A percentile compares a stretch with the other conserved stretches of the same genome.
Evolutionary conservation across 495 filamentous ascomycete species (phyloP).

Genomic region (Sabuloglossum arenarium): DNA sequence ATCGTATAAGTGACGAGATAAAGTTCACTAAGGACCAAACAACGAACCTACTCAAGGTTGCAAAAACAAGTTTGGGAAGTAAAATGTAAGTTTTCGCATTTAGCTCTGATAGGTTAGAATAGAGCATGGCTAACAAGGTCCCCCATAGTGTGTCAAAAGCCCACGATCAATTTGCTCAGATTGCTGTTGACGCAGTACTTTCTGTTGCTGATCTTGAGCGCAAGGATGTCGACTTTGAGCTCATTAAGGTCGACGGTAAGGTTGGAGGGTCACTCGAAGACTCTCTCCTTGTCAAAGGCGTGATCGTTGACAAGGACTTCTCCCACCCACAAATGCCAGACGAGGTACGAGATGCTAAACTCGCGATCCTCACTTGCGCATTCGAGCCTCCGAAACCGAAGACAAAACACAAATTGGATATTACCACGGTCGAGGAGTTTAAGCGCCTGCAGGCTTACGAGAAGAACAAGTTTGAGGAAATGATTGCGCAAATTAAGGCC

Average conservation of each 20-base stretch:
- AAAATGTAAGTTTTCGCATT: conserved; percentile 57
- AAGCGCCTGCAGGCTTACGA: conserved; percentile 93
- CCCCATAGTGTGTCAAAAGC: conserved; percentile 60
- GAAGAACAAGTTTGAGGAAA: conserved; percentile 86
- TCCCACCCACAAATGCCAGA: conserved; percentile 98
- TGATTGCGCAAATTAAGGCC: conserved; percentile 96
- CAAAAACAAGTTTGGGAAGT: conserved; percentile 87
- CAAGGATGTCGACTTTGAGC: conserved; percentile 95
- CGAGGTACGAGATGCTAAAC: conserved; percentile 81
- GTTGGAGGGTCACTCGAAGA: conserved; percentile 92
- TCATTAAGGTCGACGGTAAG: conserved; percentile 99
- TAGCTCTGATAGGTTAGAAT: conserved; percentile 12
- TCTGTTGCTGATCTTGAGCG: conserved; percentile 90
- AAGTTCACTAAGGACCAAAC: conserved; percentile 60
- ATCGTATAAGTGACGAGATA: conserved; percentile 80
- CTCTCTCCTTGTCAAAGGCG: conserved; percentile 82
- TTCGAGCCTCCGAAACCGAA: conserved; percentile 99
- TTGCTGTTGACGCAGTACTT: conserved; percentile 90
- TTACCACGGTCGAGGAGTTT: conserved; percentile 92
- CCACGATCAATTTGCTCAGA: conserved; percentile 92
- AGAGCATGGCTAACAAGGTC: conserved; percentile 12
- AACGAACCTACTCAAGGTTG: conserved; percentile 74
- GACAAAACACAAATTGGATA: conserved; percentile 99
- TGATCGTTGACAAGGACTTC: conserved; percentile 98
- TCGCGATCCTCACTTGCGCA: conserved; percentile 92